Evolutionary conservation across 2,329 filamentous ascomycete species (phyloP).

Genomic region (Diaporthe ilicicola): DNA sequence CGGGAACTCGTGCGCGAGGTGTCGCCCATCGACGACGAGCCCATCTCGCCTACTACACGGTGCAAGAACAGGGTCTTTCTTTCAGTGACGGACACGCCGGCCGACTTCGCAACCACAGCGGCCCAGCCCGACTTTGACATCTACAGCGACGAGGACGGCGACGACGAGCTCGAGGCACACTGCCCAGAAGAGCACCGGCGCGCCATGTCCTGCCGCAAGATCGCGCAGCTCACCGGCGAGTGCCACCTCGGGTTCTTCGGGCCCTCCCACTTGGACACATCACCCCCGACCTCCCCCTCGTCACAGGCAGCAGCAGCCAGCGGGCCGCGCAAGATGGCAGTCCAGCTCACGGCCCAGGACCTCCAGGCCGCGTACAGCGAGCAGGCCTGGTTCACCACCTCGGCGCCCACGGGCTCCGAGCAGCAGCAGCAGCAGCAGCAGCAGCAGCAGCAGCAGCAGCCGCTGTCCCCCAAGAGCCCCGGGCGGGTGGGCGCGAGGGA

Average conservation of each 20-base stretch:
- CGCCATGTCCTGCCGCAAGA: neutral
- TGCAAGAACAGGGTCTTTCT: neutral
- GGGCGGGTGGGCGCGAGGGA: neutral
- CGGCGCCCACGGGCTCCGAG: too few relatives aligned
- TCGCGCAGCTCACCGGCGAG: neutral
- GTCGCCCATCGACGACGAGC: neutral
- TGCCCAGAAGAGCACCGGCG: neutral
- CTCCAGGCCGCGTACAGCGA: constrained; percentile 26
- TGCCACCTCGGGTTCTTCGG: neutral
- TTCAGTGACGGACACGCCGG: neutral
- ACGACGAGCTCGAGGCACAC: neutral
- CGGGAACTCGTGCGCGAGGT: neutral
- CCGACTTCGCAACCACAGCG: neutral
- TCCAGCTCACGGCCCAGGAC: neutral
- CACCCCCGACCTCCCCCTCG: neutral
- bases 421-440: neutral
- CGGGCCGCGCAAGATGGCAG: neutral
- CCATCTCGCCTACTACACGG: neutral
- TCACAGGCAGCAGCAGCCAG: fast-evolving
- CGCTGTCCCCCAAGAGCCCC: neutral
- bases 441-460: neutral
- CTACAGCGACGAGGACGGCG: constrained; percentile 1
- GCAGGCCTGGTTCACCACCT: constrained; percentile 17
- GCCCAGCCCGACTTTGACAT: neutral
- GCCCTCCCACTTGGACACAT: neutral